A percentile compares a stretch with the other conserved stretches of the same genome.
Conservation (phyloP, 2,329 filamentous ascomycete genomes). For the Epichloe sibirici region DNA sequence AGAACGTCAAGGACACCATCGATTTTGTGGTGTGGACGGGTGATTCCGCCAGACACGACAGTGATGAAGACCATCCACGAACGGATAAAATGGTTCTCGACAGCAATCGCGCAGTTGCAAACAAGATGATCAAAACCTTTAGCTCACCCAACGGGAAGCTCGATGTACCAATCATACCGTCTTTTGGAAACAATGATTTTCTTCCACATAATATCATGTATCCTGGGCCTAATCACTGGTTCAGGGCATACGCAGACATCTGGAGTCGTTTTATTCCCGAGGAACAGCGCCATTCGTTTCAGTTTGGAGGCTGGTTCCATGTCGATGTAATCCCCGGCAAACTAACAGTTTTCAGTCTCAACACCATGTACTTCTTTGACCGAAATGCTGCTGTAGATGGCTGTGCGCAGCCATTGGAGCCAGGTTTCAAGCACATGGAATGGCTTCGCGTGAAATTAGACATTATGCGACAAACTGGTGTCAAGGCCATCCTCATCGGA, state of each 20-base stretch:
- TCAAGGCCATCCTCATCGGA: conserved; percentile 91
- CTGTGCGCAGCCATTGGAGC: conserved; percentile 65
- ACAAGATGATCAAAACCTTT: conserved; percentile 68
- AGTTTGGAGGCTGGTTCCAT: conserved; percentile 88
- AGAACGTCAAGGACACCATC: conserved; percentile 63
- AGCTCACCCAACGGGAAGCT: conserved; percentile 44
- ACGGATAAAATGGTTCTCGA: conserved; percentile 62
- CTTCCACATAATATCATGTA: conserved; percentile 91
- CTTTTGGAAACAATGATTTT: conserved; percentile 94
- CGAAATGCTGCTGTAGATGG: conserved; percentile 91
- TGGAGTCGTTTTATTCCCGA: conserved; percentile 87
- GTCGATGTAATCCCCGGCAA: conserved; percentile 80
- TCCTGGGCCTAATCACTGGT: conserved; percentile 77
- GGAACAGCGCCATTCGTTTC: conserved; percentile 80
- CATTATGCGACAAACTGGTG: conserved; percentile 65
- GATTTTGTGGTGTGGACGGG: conserved; percentile 93
- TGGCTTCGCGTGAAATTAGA: conserved; percentile 88
- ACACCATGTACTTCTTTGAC: conserved; percentile 92
- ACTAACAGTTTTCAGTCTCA: conserved; percentile 84
- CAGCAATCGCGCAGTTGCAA: conserved; percentile 63
- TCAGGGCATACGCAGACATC: conserved; percentile 61
- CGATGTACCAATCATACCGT: conserved; percentile 72
- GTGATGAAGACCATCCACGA: conserved; percentile 69
- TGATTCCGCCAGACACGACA: conserved; percentile 81
- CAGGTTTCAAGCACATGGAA: conserved; percentile 89